Base-by-base conservation (phyloP, 1,284 basidiomycete species). In the Fomitopsis pinicola region DNA sequence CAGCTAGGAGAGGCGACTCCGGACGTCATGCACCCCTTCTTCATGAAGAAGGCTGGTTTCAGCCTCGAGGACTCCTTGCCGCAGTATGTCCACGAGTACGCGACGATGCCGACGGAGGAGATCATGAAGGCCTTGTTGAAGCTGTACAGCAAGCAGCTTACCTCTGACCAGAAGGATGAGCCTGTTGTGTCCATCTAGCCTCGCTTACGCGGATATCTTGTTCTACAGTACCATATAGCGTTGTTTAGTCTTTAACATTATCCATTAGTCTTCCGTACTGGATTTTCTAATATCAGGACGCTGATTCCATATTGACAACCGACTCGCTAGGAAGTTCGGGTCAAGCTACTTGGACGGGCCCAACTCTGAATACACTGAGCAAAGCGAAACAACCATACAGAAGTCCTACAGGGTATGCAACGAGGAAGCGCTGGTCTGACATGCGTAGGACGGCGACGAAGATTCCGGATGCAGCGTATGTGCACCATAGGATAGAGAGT, bases 391-490 rank as follows among this genome's bases (percentile, higher is more conserved):
- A 96, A 28, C 93, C 94, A 68, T 96, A 98, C 48, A 98, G 78
- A 59, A 98, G 77, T 52, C 92, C 94, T 58, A 97, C 87, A 15
- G 95, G 95, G 75, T 98, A 98, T 65, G 95, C 95, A 45, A 98
- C 95, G 22, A 98, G 84, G 50, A 97, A 78, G 54, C 95, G 84
- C 73, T 98, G 95, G 65, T 95, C 91, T 35, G 93, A 93, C 92
- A 98, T 96, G 64, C 92, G 86, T 55, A 98, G 80, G 19, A 97
- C 94, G 1, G 92, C 89, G 22, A 96, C 94, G 68, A 98, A 98
- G 64, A 98, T 98, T 7, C 91, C 89, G 9, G 93, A 95, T 15
- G 95, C 95, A 7, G 95, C 87, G 71, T 96, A 95, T 46, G 96
- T 97, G 78, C 95, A 98, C 95, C 95, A 98, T 45, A 94, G 72